Conservation (phyloP, 169 alveolate species). For the Cryptosporidium sp. region DNA sequence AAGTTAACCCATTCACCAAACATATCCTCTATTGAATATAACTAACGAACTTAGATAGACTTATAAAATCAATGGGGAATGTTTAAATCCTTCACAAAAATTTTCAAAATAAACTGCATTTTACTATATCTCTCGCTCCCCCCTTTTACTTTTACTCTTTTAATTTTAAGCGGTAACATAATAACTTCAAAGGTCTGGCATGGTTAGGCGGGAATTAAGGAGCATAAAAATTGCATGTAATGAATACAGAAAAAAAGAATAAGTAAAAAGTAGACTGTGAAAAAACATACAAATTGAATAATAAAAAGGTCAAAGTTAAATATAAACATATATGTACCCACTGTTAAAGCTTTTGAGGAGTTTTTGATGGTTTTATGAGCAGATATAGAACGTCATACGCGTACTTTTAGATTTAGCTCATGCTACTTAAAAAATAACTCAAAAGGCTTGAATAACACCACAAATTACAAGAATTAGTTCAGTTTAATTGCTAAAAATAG, state of each 20-base stretch:
- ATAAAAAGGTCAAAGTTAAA: no score
- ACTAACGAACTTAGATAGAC: neutral
- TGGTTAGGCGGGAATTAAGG: slow-evolving; percentile 25
- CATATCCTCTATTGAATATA: neutral
- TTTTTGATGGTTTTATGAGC: no score
- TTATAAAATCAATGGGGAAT: neutral
- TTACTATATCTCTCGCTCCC: neutral
- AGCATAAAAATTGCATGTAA: slow-evolving; percentile 1
- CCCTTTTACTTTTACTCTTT: neutral
- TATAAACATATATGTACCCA: neutral
- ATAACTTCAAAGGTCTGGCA: neutral
- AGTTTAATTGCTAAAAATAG: neutral
- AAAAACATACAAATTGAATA: no score
- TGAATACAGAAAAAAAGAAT: neutral
- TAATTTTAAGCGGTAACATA: slow-evolving; percentile 7
- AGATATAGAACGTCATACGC: no score
- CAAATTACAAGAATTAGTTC: neutral
- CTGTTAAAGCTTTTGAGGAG: neutral
- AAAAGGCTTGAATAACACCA: neutral
- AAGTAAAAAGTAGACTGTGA: neutral
- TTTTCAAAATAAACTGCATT: no score
- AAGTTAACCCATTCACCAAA: neutral
- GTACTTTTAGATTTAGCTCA: neutral
- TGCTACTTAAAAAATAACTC: neutral
- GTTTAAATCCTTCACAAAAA: neutral